These are phyloP conservation scores for Ogataea chonburiensis DNA, from an alignment of 805 yeast species.

Conservation along the genomic window DNA sequence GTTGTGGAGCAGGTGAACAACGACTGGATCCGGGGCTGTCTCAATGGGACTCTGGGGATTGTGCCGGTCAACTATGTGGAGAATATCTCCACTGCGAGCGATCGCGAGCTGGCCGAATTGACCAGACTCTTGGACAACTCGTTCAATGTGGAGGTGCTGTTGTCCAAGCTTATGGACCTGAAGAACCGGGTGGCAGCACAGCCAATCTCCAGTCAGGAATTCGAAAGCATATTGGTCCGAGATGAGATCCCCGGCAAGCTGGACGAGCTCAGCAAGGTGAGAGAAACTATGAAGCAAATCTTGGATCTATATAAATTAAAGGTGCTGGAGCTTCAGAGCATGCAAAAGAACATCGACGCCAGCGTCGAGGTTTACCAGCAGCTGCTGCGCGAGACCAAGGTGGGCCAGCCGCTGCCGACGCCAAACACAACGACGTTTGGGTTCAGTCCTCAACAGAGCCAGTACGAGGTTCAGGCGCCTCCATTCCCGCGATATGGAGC, in stretches of 20 bases:
- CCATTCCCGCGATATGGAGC: conserved; percentile 5
- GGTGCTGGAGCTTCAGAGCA: conserved; percentile 70
- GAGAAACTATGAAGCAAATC: conserved; percentile 70
- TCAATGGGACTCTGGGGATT: conserved; percentile 78
- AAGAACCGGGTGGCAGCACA: conserved; percentile 35
- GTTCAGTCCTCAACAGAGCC: conserved; percentile 18
- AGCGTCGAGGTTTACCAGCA: conserved; percentile 72
- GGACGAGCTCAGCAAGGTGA: conserved; percentile 66
- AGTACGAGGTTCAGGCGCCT: conserved; percentile 16
- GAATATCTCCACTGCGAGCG: conserved; percentile 65
- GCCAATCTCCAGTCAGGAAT: conserved; percentile 35
- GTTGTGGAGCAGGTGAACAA: conserved; percentile 85
- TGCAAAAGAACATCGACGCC: conserved; percentile 66
- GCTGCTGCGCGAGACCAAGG: conserved; percentile 35
- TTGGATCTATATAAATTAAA: conserved; percentile 77
- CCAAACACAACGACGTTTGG: conserved; percentile 11
- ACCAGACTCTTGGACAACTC: conserved; percentile 48
- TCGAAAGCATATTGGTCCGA: conserved; percentile 42
- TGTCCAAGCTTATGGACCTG: conserved; percentile 49
- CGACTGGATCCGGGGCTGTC: conserved; percentile 95
- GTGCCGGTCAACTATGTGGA: conserved; percentile 92
- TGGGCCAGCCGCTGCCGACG: conserved; percentile 14
- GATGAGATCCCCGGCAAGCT: conserved; percentile 71
- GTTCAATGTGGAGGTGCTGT: conserved; percentile 68
- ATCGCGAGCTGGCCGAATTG: conserved; percentile 53